These are phyloP conservation scores for Amanita thiersii DNA, from an alignment of 768 basidiomycete genomes.

Conservation along the genomic window DNA sequence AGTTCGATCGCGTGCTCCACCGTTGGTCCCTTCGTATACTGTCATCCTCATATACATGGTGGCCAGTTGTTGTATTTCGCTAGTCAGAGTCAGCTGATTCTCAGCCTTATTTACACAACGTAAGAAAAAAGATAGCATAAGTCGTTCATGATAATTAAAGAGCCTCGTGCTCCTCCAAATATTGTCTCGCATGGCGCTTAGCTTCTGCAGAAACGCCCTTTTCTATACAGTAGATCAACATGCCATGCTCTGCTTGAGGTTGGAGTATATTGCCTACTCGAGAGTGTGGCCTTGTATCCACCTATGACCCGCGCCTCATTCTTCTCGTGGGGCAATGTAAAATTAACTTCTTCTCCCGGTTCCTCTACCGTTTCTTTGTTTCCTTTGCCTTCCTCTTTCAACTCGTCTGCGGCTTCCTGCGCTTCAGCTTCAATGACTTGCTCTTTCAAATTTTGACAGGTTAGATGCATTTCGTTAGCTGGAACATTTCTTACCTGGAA, in stretches of 20 bases:
- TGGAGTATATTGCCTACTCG: slow-evolving; percentile 15
- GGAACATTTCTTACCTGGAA: background rate
- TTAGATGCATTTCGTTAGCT: background rate
- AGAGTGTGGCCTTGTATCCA: slow-evolving; percentile 22
- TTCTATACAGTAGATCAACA: slow-evolving; percentile 7
- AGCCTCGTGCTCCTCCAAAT: slow-evolving; percentile 12
- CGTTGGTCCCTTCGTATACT: too few species aligned
- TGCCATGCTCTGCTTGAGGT: background rate
- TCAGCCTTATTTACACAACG: background rate
- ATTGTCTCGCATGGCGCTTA: slow-evolving; percentile 12
- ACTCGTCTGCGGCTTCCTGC: slow-evolving; percentile 1
- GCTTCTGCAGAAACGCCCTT: slow-evolving; percentile 13
- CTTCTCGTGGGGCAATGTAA: slow-evolving; percentile 1
- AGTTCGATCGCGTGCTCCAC: background rate
- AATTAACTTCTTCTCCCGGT: too few species aligned
- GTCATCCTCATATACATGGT: too few species aligned
- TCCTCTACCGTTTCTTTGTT: background rate
- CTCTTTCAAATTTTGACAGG: background rate
- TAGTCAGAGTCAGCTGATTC: too few species aligned
- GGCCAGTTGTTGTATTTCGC: too few species aligned
- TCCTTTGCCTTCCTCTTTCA: background rate
- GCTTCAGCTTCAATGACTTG: background rate
- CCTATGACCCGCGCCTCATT: slow-evolving; percentile 16
- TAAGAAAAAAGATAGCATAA: too few species aligned
- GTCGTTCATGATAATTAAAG: too few species aligned